A percentile compares a stretch with the other conserved stretches of the same genome.
Conservation (phyloP, 2,329 filamentous ascomycete genomes). For the Alternaria gaisen region DNA sequence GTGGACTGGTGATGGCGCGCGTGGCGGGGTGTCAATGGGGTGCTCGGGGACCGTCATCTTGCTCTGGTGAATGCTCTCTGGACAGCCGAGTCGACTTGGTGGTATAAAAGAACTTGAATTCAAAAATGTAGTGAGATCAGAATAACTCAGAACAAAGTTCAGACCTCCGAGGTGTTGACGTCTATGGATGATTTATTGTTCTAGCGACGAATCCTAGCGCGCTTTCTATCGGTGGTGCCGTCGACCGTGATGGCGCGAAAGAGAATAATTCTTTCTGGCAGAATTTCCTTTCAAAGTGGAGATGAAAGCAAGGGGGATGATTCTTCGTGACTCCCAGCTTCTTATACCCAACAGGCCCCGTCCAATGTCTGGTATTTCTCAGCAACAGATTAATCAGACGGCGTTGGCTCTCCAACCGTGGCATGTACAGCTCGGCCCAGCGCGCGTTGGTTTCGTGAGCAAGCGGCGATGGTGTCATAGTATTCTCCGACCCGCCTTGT, state of each 20-base stretch:
- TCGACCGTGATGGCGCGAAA: slow-evolving; percentile 2
- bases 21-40: slow-evolving; percentile 76
- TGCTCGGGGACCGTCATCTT: slow-evolving; percentile 57
- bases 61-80: slow-evolving; percentile 3
- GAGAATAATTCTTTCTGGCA: slow-evolving; percentile 6
- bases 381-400: slow-evolving; percentile 35
- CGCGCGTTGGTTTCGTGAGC: slow-evolving; percentile 34
- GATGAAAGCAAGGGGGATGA: neutral
- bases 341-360: slow-evolving; percentile 11
- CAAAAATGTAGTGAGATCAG: neutral
- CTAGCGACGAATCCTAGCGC: slow-evolving; percentile 25
- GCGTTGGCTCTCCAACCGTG: slow-evolving; percentile 14
- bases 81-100: neutral
- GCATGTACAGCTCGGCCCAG: slow-evolving; percentile 20
- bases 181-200: slow-evolving; percentile 23
- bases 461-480: slow-evolving; percentile 45
- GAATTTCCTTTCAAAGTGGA: slow-evolving; percentile 6
- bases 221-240: slow-evolving; percentile 14
- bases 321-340: slow-evolving; percentile 10
- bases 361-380: slow-evolving; percentile 29
- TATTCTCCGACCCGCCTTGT: slow-evolving; percentile 43
- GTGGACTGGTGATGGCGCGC: slow-evolving; percentile 76
- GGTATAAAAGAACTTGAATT: neutral
- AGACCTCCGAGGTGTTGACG: slow-evolving; percentile 14
- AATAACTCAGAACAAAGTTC: neutral